phyloP scores from a whole-genome alignment of 495 filamentous ascomycete species.

The Hyaloscypha bicolor region DNA sequence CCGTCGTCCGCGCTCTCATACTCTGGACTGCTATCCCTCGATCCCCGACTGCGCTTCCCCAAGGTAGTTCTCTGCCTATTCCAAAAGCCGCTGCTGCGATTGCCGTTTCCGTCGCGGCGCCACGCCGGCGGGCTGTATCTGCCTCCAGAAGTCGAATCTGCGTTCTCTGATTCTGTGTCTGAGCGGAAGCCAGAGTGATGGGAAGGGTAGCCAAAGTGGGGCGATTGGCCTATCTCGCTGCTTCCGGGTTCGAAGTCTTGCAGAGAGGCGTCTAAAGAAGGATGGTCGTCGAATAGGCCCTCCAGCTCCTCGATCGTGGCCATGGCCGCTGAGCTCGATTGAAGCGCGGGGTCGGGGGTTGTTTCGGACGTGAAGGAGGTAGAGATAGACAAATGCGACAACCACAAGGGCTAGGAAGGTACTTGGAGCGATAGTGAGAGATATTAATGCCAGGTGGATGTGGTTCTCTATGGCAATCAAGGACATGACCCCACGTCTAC shows the following conservation, averaged over 20 bases:
- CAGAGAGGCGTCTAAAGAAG: conserved; percentile 70
- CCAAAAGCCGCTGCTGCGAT: conserved; percentile 57
- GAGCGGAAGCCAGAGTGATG: conserved; percentile 79
- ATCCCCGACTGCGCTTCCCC: conserved; percentile 31
- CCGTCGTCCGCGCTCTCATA: conserved; percentile 35
- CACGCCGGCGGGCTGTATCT: conserved; percentile 60
- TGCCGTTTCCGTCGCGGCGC: conserved; percentile 52
- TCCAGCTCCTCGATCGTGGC: conserved; percentile 34
- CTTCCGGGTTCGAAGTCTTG: conserved; percentile 72
- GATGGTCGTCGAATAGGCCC: conserved; percentile 62
- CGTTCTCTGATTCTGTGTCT: conserved; percentile 56
- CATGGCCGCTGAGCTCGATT: conserved; percentile 13
- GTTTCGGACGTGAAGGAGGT: conserved; percentile 45
- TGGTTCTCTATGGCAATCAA: conserved; percentile 54
- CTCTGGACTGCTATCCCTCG: conserved; percentile 33
- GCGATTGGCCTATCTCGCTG: conserved; percentile 40
- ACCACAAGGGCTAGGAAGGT: conserved; percentile 55
- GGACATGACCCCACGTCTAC: conserved; percentile 30
- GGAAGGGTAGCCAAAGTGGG: conserved; percentile 62
- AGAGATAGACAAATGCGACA: conserved; percentile 52
- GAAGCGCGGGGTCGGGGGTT: conserved; percentile 19
- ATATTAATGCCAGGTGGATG: conserved; percentile 51
- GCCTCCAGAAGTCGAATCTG: conserved; percentile 46
- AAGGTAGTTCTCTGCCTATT: conserved; percentile 39
- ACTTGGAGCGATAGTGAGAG: conserved; percentile 54